phyloP scores from a whole-genome alignment of 352 stramenopile genomes.

The Pythium utonaiense region DNA sequence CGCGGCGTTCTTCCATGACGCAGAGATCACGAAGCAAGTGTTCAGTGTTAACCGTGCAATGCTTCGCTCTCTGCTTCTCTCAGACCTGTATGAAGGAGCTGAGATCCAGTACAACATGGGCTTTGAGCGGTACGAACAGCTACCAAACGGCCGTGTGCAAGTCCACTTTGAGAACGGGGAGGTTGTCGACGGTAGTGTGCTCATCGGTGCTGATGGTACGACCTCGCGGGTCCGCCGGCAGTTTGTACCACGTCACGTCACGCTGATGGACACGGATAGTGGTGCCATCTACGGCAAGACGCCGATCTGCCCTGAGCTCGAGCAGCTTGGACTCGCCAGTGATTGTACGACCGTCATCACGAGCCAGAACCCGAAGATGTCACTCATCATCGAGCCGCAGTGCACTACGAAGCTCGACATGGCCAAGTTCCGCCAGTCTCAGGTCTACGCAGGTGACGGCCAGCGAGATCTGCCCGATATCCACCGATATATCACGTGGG shows the following conservation, averaged over 20 bases:
- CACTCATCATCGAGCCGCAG: slow-evolving; percentile 55
- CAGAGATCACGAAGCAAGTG: slow-evolving; percentile 17
- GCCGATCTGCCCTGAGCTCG: slow-evolving; percentile 41
- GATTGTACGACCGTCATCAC: slow-evolving; percentile 48
- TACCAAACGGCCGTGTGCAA: slow-evolving; percentile 44
- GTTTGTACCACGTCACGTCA: slow-evolving; percentile 40
- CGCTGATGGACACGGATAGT: slow-evolving; percentile 57
- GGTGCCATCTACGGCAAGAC: slow-evolving; percentile 73
- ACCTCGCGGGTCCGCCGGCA: slow-evolving; percentile 56
- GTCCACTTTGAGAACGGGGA: slow-evolving; percentile 53
- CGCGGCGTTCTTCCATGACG: slow-evolving; percentile 5
- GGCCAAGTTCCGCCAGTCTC: slow-evolving; percentile 27
- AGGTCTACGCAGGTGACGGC: slow-evolving; percentile 5
- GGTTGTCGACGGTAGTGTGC: slow-evolving; percentile 38
- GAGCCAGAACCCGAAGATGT: slow-evolving; percentile 41
- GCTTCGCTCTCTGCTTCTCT: slow-evolving; percentile 31
- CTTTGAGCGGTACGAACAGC: slow-evolving; percentile 43
- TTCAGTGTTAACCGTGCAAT: slow-evolving; percentile 26
- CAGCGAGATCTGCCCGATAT: slow-evolving; percentile 24
- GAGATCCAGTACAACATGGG: slow-evolving; percentile 57
- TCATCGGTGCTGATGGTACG: slow-evolving; percentile 56
- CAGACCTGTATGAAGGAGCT: slow-evolving; percentile 40
- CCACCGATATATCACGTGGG: slow-evolving; percentile 61
- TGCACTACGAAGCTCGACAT: slow-evolving; percentile 31
- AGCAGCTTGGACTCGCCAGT: slow-evolving; percentile 36